These are phyloP conservation scores for Apiotrichum siamense DNA, from an alignment of 1,284 basidiomycete species.

Conservation along the genomic window DNA sequence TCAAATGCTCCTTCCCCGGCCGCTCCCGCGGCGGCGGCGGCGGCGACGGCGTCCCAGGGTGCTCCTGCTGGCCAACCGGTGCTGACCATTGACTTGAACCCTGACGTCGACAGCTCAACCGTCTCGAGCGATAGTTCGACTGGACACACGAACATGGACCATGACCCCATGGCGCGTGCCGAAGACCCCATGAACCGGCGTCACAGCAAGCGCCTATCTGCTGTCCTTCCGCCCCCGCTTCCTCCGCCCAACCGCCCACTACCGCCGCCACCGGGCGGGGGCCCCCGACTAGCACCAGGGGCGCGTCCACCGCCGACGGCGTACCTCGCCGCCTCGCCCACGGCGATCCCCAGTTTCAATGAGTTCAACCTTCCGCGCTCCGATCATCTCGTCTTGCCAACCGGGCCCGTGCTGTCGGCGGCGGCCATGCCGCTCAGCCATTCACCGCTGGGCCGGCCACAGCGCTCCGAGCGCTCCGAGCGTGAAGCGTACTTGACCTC, in stretches of 20 bases:
- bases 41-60: too few species aligned
- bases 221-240: background rate
- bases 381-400: background rate
- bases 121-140: too few species aligned
- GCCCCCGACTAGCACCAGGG: too few species aligned
- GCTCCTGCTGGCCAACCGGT: too few species aligned
- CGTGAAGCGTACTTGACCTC: constrained; percentile 35
- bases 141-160: too few species aligned
- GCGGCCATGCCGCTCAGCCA: background rate
- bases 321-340: background rate
- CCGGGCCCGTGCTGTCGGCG: background rate
- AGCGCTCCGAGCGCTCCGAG: constrained; percentile 12
- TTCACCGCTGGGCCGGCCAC: background rate
- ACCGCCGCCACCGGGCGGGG: background rate
- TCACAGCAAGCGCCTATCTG: background rate
- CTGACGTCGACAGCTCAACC: too few species aligned
- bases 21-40: too few species aligned
- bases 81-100: too few species aligned
- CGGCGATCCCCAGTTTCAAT: too few species aligned
- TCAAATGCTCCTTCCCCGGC: too few species aligned
- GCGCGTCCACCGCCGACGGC: background rate
- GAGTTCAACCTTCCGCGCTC: constrained; percentile 2
- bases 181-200: background rate
- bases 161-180: background rate
- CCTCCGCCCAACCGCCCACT: background rate